Base-by-base conservation (phyloP, 2,329 filamentous ascomycete genomes). In the Chaetomium globosum region DNA sequence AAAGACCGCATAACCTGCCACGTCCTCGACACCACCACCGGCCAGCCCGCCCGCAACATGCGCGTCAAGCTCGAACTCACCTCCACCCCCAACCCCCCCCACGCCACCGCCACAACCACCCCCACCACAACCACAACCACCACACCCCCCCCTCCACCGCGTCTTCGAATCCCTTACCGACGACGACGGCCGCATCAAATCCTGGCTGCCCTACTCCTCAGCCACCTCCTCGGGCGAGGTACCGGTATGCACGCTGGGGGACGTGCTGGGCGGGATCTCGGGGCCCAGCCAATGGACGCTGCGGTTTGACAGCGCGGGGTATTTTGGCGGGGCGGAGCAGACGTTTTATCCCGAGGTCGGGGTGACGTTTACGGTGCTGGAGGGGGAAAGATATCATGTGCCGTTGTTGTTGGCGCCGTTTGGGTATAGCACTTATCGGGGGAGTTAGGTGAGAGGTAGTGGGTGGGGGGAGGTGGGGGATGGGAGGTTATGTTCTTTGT, bases 1-100 rank as follows among this genome's bases (percentile, higher is more conserved):
- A 87, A 85, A 74, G 86, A 87, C 74, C 86, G 86, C 74, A 94
- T 95, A 74, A 94, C 91, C 76, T 94, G 91, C 81, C 91, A 95
- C 81, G 86, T 93, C 77, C 90, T 95, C 76, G 90, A 95, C 82
- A 94, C 91, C 12, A 85, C 87, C n/a, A 80, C 84, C 67, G 91
- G 91, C 73, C 83, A 83, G 64, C 91, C 91, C 26, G 91, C 86
- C 19, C 77, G 82, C 64, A 81, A 82, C 68, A 85, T 95, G 72
- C 82, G 83, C 69, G 90, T 93, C 64, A 86, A 84, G 62, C 85
- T 93, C 26, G 80, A 87, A 57, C 83, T 83, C 23, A 56, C 62
- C 65, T 71, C 75, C 12, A 65, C 72, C 62, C 65, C 73, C 26
- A 63, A 73, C 61, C 68, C 62, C 26, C 62, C 70, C 61, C 21